Evolutionary conservation across 2,329 filamentous ascomycete genomes (phyloP), one percentile per base, ranked within the genome.

Genomic region (Pseudopithomyces chartarum): DNA sequence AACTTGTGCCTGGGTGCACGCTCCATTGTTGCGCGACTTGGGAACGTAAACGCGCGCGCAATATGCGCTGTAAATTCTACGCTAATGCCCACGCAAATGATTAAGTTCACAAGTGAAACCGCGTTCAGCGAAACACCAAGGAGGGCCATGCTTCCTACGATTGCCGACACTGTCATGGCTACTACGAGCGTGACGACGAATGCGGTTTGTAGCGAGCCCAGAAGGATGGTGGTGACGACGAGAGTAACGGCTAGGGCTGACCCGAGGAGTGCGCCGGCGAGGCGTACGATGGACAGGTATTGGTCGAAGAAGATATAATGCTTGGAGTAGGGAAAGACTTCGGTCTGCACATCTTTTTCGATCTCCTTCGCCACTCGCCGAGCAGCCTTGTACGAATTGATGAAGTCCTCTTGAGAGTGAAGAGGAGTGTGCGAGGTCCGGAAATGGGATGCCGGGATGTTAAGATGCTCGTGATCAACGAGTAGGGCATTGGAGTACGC

Each of bases 231-330:
- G 0, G 91, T 89, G 44, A 99, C 85, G 57, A 90, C 73, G 56
- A 97, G 89, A 57, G 98, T 96, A 62, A 97, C 90, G 23, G 84
- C 91, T 13, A 98, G 82, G 0, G 92, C 94, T 3, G 91, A 90
- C 39, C 90, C 89, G 29, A 99, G 84, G 1, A 99, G 85, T 0
- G 89, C 86, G 0, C 85, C 89, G 0, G 94, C 93, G 3, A 98
- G 83, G 11, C 84, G 83, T 19, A 96, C 87, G 59, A 99, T 98
- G 56, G 85, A 86, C 6, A 91, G 85, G 71, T 99, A 99, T 74
- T 98, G 95, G 73, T 99, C 95, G 74, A 99, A 99, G 84, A 98
- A 99, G 74, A 99, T 93, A 80, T 99, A 99, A 75, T 97, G 97
- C 58, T 97, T 89, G 65, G 91, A 96, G 80, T 99, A 99, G 0